A percentile compares a stretch with the other conserved stretches of the same genome.
These are phyloP conservation scores for Mediolabrus comicus DNA, from an alignment of 108 stramenopile species.

Conservation along the genomic window DNA sequence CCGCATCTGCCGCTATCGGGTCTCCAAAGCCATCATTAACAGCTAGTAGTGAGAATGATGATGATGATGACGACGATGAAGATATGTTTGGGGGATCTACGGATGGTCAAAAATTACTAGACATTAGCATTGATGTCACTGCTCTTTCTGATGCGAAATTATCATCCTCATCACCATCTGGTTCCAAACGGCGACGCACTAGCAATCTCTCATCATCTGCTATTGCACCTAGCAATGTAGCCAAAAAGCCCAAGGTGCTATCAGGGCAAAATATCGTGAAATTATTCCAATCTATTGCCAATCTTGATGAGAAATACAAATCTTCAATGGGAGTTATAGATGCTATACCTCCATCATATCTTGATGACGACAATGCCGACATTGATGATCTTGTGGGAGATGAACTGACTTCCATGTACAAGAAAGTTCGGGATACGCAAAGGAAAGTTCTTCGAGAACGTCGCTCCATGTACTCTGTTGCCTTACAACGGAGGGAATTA, in stretches of 20 bases:
- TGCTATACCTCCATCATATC: slow-evolving; percentile 28
- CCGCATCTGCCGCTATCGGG: background rate
- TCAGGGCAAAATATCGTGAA: slow-evolving; percentile 31
- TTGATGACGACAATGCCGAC: slow-evolving; percentile 9
- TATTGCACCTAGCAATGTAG: background rate
- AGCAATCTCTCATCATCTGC: background rate
- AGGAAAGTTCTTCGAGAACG: slow-evolving; percentile 44
- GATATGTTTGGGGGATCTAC: slow-evolving; percentile 47
- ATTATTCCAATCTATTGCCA: slow-evolving; percentile 28
- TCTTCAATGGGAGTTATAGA: slow-evolving; percentile 20
- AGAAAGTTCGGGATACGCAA: slow-evolving; percentile 42
- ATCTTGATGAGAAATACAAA: slow-evolving; percentile 38
- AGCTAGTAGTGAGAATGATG: slow-evolving; percentile 8
- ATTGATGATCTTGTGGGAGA: slow-evolving; percentile 44
- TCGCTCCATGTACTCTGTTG: slow-evolving; percentile 57
- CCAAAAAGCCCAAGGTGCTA: slow-evolving; percentile 31
- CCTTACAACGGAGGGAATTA: slow-evolving; percentile 44
- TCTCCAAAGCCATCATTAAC: slow-evolving; percentile 2
- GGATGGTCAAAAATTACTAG: slow-evolving; percentile 27
- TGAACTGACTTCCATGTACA: slow-evolving; percentile 52
- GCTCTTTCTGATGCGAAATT: slow-evolving; percentile 13
- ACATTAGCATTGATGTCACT: slow-evolving; percentile 52
- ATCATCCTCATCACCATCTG: slow-evolving; percentile 3
- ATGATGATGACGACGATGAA: slow-evolving; percentile 48
- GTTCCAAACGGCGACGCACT: slow-evolving; percentile 54